Percentiles rank a stretch among this genome's conserved stretches.
Conservation (phyloP, 2,329 filamentous ascomycete genomes). For the Fusarium floridanum region DNA sequence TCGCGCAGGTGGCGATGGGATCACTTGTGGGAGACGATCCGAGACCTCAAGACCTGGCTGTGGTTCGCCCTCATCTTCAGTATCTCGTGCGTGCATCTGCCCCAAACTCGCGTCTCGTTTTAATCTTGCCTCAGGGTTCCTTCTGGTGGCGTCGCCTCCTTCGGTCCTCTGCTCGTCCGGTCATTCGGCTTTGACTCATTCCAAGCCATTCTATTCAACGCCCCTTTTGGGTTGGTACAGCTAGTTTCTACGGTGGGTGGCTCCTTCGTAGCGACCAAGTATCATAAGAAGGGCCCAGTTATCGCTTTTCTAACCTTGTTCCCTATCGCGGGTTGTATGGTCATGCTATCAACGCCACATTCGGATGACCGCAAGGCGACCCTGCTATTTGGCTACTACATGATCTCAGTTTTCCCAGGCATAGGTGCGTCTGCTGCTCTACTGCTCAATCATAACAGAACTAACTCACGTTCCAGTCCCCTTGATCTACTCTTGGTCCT, state of each 20-base stretch:
- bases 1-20: conserved; percentile 53
- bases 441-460: neutral
- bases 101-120: conserved; percentile 41
- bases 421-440: neutral
- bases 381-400: conserved; percentile 67
- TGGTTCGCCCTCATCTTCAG: conserved; percentile 59
- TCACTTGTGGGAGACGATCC: conserved; percentile 52
- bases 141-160: conserved; percentile 66
- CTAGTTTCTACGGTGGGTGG: conserved; percentile 69
- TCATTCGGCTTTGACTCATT: conserved; percentile 68
- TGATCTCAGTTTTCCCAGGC: conserved; percentile 16
- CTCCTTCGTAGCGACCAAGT: conserved; percentile 60
- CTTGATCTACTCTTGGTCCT: conserved; percentile 65
- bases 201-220: conserved; percentile 68
- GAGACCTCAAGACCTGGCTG: conserved; percentile 54
- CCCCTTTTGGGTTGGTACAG: conserved; percentile 70
- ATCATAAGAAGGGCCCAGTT: conserved; percentile 66
- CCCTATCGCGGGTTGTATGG: conserved; percentile 59
- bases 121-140: neutral
- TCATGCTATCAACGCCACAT: conserved; percentile 63
- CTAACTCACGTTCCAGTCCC: conserved; percentile 34
- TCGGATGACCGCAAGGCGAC: conserved; percentile 57
- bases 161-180: conserved; percentile 68
- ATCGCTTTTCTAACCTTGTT: conserved; percentile 64
- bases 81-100: conserved; percentile 54